phyloP scores from a whole-genome alignment of 768 basidiomycete genomes.

The Hortiboletus campestris region DNA sequence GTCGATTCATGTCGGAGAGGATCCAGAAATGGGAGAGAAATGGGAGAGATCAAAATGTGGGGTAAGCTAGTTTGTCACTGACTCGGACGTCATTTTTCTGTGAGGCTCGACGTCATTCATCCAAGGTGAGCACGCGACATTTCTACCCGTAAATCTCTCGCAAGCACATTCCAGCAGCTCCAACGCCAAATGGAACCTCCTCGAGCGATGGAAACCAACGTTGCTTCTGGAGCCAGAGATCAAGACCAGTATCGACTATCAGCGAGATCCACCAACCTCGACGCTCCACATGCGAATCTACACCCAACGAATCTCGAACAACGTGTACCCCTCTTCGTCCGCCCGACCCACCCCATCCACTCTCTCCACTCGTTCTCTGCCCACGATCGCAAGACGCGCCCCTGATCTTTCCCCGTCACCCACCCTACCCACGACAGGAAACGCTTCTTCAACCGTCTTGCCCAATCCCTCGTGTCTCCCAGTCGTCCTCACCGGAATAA shows the following conservation, averaged over 20 bases:
- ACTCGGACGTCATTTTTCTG: too few species aligned
- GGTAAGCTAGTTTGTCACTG: constrained; percentile 6
- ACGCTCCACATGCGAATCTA: neutral
- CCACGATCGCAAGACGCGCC: constrained; percentile 44
- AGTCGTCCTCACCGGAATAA: constrained; percentile 65
- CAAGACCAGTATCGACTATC: neutral
- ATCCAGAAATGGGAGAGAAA: constrained; percentile 10
- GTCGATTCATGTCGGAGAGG: constrained; percentile 37
- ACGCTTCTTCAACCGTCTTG: constrained; percentile 54
- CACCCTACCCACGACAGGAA: constrained; percentile 29
- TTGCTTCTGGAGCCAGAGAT: neutral
- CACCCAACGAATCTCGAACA: constrained; percentile 70
- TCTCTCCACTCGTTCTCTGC: constrained; percentile 46
- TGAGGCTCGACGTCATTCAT: too few species aligned
- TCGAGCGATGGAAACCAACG: neutral
- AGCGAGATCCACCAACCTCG: neutral
- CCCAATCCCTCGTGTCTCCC: constrained; percentile 61
- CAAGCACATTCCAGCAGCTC: neutral
- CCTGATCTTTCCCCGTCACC: neutral
- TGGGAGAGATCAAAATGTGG: constrained; percentile 19
- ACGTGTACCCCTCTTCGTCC: constrained; percentile 65
- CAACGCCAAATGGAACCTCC: neutral
- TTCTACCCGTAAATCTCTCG: too few species aligned
- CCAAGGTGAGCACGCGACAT: too few species aligned
- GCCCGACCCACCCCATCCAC: constrained; percentile 59